These are phyloP conservation scores for Hemileia vastatrix DNA, from an alignment of 1,284 basidiomycete species.

Conservation along the genomic window DNA sequence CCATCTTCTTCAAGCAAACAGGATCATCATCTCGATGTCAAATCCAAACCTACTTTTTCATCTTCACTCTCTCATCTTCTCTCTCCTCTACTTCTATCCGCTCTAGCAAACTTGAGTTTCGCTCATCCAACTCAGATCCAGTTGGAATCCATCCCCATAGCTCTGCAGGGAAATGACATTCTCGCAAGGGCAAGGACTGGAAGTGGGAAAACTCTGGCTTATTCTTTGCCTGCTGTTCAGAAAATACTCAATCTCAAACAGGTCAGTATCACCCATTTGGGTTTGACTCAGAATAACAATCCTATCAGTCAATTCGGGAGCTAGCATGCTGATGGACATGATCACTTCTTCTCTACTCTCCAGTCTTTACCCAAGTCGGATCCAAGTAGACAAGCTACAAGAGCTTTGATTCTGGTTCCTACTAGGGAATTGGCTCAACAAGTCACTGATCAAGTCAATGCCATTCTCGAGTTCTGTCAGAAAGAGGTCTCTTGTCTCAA, in stretches of 20 bases:
- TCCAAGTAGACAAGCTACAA: too few relatives aligned
- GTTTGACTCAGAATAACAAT: too few relatives aligned
- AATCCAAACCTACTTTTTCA: neutral
- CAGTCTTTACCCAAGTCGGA: constrained; percentile 26
- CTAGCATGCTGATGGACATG: neutral
- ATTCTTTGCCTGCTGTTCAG: constrained; percentile 39
- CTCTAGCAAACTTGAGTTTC: constrained; percentile 37
- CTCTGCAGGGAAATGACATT: constrained; percentile 38
- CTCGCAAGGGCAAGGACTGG: constrained; percentile 41
- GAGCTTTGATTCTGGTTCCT: constrained; percentile 39
- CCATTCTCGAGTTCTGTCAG: constrained; percentile 29
- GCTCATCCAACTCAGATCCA: constrained; percentile 40
- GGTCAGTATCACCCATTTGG: neutral
- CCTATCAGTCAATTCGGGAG: neutral
- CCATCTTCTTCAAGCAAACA: too few relatives aligned
- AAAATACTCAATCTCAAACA: constrained; percentile 37
- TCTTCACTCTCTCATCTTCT: constrained; percentile 29
- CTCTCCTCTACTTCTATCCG: constrained; percentile 36
- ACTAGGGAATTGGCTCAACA: constrained; percentile 41
- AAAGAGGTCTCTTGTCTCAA: constrained; percentile 37
- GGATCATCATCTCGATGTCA: neutral
- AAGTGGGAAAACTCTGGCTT: constrained; percentile 42
- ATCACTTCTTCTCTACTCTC: neutral
- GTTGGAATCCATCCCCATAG: too few relatives aligned
- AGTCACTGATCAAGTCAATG: constrained; percentile 33